These are phyloP conservation scores for Solanum paucissectum DNA, from an alignment of 257 asterid species.

Conservation along the genomic window DNA sequence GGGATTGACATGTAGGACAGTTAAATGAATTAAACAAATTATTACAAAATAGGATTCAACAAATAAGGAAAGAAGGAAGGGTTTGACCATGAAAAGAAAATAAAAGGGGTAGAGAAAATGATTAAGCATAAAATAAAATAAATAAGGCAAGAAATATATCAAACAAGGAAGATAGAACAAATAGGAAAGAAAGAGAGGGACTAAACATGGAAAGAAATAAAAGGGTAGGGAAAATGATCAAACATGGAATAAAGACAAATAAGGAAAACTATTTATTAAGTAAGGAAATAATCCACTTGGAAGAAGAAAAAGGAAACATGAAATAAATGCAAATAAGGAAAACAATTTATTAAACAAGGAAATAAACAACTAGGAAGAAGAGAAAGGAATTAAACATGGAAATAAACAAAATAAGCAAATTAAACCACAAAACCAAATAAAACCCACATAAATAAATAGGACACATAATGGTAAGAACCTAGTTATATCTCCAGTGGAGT, in stretches of 20 bases:
- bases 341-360: too few relatives aligned
- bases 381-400: neutral
- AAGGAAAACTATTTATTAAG: too few relatives aligned
- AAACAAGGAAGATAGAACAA: neutral
- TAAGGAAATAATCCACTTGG: too few relatives aligned
- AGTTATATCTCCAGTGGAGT: neutral
- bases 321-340: too few relatives aligned
- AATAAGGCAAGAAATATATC: neutral
- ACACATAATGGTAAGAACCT: neutral
- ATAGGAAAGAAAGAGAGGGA: neutral
- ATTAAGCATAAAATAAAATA: neutral
- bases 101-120: neutral
- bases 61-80: neutral
- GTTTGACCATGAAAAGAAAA: neutral
- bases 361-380: too few relatives aligned
- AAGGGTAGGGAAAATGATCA: neutral
- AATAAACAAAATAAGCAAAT: too few relatives aligned
- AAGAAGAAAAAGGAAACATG: too few relatives aligned
- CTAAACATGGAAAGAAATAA: too few relatives aligned
- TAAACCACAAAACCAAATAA: neutral
- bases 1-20: neutral
- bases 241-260: neutral
- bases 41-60: neutral
- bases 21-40: too few relatives aligned
- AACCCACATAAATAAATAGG: neutral